phyloP scores from a whole-genome alignment of 768 basidiomycete species.

The Leccinum sublutescens region DNA sequence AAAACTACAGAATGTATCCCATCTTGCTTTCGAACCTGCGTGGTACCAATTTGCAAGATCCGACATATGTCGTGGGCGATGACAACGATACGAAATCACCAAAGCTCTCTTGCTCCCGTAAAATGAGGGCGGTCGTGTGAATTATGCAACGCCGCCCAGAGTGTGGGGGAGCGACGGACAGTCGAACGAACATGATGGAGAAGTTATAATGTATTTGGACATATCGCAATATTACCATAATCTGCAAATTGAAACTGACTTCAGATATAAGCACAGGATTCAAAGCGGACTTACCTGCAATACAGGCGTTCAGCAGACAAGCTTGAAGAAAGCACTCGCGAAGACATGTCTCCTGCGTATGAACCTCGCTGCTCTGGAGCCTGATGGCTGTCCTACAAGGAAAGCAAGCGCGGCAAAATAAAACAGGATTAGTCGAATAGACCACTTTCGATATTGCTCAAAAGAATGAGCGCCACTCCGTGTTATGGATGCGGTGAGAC shows the following conservation, averaged over 20 bases:
- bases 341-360: slow-evolving; percentile 46
- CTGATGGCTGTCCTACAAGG: slow-evolving; percentile 25
- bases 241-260: slow-evolving; percentile 3
- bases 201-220: slow-evolving; percentile 5
- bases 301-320: not conserved
- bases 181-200: not conserved
- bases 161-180: slow-evolving; percentile 80
- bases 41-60: slow-evolving; percentile 25
- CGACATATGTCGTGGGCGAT: slow-evolving; percentile 38
- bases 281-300: slow-evolving; percentile 17
- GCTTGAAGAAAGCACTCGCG: not conserved
- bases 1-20: slow-evolving; percentile 24
- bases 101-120: slow-evolving; percentile 76
- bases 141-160: slow-evolving; percentile 76
- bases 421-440: slow-evolving; percentile 32
- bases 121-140: slow-evolving; percentile 94
- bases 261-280: not conserved
- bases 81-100: slow-evolving; percentile 24
- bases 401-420: slow-evolving; percentile 41
- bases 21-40: slow-evolving; percentile 38
- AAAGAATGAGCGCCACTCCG: slow-evolving; percentile 82
- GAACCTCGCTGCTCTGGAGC: slow-evolving; percentile 44
- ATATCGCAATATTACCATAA: not conserved
- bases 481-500: slow-evolving; percentile 54
- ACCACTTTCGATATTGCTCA: slow-evolving; percentile 61